Conservation (phyloP, 441 rosid genomes). For the Aleurites moluccanus region DNA sequence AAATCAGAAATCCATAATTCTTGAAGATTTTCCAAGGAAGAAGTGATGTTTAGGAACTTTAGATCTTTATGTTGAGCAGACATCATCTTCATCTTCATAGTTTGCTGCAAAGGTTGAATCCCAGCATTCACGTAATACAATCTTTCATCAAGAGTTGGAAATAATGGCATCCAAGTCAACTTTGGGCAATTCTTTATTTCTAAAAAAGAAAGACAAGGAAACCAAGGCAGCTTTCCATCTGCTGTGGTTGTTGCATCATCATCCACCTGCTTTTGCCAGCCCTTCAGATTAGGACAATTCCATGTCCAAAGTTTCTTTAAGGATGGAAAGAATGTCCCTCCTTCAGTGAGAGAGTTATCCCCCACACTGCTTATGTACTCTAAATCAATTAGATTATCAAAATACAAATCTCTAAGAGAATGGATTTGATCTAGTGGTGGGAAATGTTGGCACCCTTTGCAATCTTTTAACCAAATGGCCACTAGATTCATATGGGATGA, state of each 20-base stretch:
- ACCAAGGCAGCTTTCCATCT: neutral
- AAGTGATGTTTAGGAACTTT: neutral
- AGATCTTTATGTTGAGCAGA: neutral
- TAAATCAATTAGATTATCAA: neutral
- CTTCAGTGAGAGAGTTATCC: neutral
- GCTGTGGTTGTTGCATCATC: no score
- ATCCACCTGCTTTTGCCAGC: slow-evolving; percentile 17
- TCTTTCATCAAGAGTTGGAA: slow-evolving; percentile 16
- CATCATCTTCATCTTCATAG: neutral
- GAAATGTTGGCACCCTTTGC: slow-evolving; percentile 11
- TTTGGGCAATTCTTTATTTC: slow-evolving; percentile 17
- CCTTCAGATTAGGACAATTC: neutral
- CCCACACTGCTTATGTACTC: slow-evolving; percentile 15
- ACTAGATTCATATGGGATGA: slow-evolving; percentile 18
- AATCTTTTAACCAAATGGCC: slow-evolving; percentile 1
- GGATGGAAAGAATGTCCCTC: slow-evolving; percentile 5
- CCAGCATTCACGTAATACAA: neutral
- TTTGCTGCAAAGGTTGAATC: slow-evolving; percentile 5
- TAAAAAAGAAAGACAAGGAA: slow-evolving; percentile 23
- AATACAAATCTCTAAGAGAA: slow-evolving; percentile 10
- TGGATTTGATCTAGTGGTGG: slow-evolving; percentile 25
- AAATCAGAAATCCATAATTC: neutral
- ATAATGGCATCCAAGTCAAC: slow-evolving; percentile 22
- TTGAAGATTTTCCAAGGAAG: neutral
- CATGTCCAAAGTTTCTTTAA: neutral